A percentile compares a stretch with the other conserved stretches of the same genome.
phyloP scores from a whole-genome alignment of 768 basidiomycete species.

The Pleurotus djamor region DNA sequence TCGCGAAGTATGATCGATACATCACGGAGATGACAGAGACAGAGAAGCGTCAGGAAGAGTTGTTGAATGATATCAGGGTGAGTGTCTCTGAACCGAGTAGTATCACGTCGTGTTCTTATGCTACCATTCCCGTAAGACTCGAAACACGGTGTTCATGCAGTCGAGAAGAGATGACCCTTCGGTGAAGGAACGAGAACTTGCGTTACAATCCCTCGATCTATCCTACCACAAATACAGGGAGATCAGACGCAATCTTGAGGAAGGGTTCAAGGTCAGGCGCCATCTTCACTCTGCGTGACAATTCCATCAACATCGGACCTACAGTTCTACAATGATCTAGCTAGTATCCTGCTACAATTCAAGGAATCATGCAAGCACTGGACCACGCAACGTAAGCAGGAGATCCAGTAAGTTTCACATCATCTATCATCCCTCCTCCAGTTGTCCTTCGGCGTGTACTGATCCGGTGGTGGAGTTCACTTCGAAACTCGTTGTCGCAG shows the following conservation, averaged over 20 bases:
- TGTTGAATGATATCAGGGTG: conserved; percentile 54
- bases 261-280: conserved; percentile 73
- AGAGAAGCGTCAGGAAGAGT: conserved; percentile 57
- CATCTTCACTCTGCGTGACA: not conserved
- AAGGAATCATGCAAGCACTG: conserved; percentile 75
- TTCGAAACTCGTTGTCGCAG: conserved; percentile 37
- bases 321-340: conserved; percentile 90
- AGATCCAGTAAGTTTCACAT: conserved; percentile 59
- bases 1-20: conserved; percentile 80
- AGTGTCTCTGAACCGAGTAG: not conserved
- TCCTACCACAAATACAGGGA: conserved; percentile 90
- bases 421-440: not conserved
- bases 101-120: too few species aligned
- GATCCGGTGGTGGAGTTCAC: conserved; percentile 7
- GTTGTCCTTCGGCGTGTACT: conserved; percentile 3
- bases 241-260: conserved; percentile 79
- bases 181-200: conserved; percentile 78
- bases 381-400: conserved; percentile 68
- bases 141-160: conserved; percentile 69
- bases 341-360: conserved; percentile 68
- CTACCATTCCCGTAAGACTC: conserved; percentile 30
- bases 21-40: conserved; percentile 55
- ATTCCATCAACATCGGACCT: not conserved
- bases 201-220: conserved; percentile 77
- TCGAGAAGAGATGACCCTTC: conserved; percentile 77